These are phyloP conservation scores for Trametes villosa DNA, from an alignment of 768 basidiomycete species.

Conservation along the genomic window DNA sequence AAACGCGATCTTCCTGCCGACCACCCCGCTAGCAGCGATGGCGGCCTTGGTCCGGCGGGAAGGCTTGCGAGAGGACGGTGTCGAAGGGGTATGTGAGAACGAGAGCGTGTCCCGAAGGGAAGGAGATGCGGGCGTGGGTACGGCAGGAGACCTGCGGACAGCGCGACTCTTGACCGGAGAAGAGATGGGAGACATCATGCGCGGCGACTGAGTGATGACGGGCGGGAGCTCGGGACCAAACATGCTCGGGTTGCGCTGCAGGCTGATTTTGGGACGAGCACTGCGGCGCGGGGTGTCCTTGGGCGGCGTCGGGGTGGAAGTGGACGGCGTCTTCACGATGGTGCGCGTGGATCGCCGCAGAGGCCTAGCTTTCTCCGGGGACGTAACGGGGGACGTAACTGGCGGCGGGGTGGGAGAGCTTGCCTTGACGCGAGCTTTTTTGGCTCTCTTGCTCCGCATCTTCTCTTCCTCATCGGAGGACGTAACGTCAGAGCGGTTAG, in stretches of 20 bases:
- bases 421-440: constrained; percentile 58
- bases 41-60: constrained; percentile 52
- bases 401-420: constrained; percentile 37
- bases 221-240: constrained; percentile 67
- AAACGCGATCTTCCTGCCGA: constrained; percentile 68
- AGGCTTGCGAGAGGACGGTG: constrained; percentile 40
- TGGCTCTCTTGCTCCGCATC: constrained; percentile 57
- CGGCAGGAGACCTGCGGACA: constrained; percentile 6
- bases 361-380: constrained; percentile 18
- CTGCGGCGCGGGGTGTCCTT: constrained; percentile 26
- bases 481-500: constrained; percentile 31
- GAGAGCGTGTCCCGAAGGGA: constrained; percentile 3
- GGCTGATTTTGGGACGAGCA: constrained; percentile 44
- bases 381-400: constrained; percentile 24
- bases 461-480: constrained; percentile 84
- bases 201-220: constrained; percentile 23
- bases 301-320: constrained; percentile 25
- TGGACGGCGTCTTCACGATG: constrained; percentile 6
- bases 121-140: constrained; percentile 11
- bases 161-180: constrained; percentile 33
- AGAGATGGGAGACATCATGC: constrained; percentile 17
- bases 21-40: constrained; percentile 42
- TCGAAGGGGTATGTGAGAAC: constrained; percentile 29
- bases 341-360: constrained; percentile 30
- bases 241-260: constrained; percentile 65